Conservation (phyloP, 1,284 basidiomycete species). For the Stygiomarasmius scandens region DNA sequence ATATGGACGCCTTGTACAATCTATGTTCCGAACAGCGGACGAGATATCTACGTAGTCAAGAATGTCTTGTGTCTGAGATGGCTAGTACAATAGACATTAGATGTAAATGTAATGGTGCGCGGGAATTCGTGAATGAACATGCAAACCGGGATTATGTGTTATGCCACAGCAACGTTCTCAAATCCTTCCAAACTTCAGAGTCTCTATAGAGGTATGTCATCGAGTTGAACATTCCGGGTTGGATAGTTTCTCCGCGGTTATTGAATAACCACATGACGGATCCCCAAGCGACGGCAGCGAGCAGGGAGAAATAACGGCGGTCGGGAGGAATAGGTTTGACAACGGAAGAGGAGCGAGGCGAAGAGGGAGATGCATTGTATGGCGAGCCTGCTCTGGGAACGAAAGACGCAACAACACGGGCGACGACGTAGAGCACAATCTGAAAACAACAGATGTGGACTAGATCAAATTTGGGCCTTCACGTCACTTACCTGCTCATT, state of each 20-base stretch:
- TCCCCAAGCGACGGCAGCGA: constrained; percentile 75
- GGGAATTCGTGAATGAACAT: background rate
- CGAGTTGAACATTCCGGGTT: constrained; percentile 70
- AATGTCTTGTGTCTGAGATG: too few species aligned
- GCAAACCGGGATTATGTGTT: constrained; percentile 54
- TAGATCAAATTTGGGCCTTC: too few species aligned
- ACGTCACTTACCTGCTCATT: constrained; percentile 88
- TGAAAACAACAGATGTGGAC: constrained; percentile 40
- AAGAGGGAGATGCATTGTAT: constrained; percentile 38
- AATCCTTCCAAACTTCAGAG: constrained; percentile 72
- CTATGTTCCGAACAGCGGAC: too few species aligned
- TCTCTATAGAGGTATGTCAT: constrained; percentile 80
- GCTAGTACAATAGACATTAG: too few species aligned
- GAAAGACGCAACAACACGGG: constrained; percentile 86
- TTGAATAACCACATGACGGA: constrained; percentile 79
- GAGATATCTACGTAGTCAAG: too few species aligned
- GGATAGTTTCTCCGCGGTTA: constrained; percentile 66
- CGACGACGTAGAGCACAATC: constrained; percentile 97
- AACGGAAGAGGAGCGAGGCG: constrained; percentile 16
- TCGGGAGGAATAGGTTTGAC: constrained; percentile 18
- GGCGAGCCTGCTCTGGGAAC: constrained; percentile 70
- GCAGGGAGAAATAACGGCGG: constrained; percentile 57
- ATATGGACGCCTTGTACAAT: constrained; percentile 3
- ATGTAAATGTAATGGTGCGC: too few species aligned
- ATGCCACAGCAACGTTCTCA: constrained; percentile 78